Percentiles rank a stretch among this genome's conserved stretches.
Evolutionary conservation across 495 filamentous ascomycete species (phyloP).

Genomic region (Oleoguttula mirabilis): DNA sequence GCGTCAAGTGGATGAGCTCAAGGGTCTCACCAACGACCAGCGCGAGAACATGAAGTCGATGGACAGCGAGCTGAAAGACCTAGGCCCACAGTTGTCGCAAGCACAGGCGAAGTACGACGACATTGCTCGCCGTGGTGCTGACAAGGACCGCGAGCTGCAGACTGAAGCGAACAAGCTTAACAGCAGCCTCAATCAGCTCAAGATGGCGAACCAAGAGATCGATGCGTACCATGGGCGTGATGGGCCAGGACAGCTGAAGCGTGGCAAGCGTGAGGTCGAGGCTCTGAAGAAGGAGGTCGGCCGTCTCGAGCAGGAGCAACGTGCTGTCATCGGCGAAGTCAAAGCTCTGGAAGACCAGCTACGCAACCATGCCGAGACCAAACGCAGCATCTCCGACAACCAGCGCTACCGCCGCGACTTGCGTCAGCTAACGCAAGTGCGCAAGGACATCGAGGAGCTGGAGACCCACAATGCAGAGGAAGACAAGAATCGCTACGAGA

Average conservation of each 20-base stretch:
- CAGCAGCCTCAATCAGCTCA: constrained; percentile 63
- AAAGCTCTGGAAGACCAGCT: constrained; percentile 71
- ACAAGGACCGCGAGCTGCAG: constrained; percentile 61
- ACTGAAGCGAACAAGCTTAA: constrained; percentile 57
- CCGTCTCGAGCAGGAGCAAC: constrained; percentile 54
- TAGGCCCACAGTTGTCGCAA: constrained; percentile 62
- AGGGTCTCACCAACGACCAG: constrained; percentile 52
- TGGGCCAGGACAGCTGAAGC: constrained; percentile 57
- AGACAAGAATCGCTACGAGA: constrained; percentile 61
- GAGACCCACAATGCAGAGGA: constrained; percentile 69
- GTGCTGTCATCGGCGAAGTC: constrained; percentile 49
- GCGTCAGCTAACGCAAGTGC: constrained; percentile 51
- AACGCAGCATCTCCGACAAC: constrained; percentile 76
- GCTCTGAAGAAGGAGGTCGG: constrained; percentile 51
- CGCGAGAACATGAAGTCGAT: constrained; percentile 51
- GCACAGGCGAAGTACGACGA: constrained; percentile 65
- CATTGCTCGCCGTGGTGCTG: constrained; percentile 54
- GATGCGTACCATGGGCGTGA: constrained; percentile 65
- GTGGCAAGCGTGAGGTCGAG: constrained; percentile 57
- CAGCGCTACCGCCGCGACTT: constrained; percentile 65
- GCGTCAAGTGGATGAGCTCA: constrained; percentile 58
- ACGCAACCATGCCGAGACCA: constrained; percentile 62
- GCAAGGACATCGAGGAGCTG: constrained; percentile 60
- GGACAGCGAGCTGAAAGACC: constrained; percentile 54
- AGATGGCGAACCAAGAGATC: constrained; percentile 62